phyloP scores from a whole-genome alignment of 352 stramenopile genomes.

The Pythium monospermum region DNA sequence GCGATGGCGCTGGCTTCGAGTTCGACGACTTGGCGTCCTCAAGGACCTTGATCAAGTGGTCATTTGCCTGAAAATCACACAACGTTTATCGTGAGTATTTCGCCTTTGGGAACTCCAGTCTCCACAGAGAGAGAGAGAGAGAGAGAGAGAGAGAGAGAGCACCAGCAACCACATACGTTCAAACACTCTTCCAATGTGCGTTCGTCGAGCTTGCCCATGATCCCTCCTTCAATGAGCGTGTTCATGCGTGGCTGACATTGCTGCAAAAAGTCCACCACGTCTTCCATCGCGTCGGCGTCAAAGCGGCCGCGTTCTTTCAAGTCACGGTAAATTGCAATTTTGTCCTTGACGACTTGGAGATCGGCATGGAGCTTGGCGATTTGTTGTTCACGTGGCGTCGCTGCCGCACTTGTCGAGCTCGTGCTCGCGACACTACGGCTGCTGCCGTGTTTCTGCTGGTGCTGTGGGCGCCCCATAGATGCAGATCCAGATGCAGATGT shows the following conservation, averaged over 20 bases:
- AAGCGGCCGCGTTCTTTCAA: slow-evolving; percentile 25
- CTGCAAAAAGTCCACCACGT: slow-evolving; percentile 74
- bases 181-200: slow-evolving; percentile 73
- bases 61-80: slow-evolving; percentile 50
- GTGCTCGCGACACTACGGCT: slow-evolving; percentile 16
- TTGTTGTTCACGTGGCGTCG: slow-evolving; percentile 44
- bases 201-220: slow-evolving; percentile 84
- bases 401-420: not conserved
- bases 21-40: slow-evolving; percentile 36
- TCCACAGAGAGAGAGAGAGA: too few species aligned
- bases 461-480: slow-evolving; percentile 6
- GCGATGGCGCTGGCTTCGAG: not conserved
- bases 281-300: slow-evolving; percentile 45
- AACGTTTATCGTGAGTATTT: not conserved
- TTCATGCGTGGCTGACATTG: slow-evolving; percentile 87
- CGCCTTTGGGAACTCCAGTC: too few species aligned
- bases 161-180: slow-evolving; percentile 36
- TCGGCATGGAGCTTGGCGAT: slow-evolving; percentile 67
- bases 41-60: slow-evolving; percentile 73
- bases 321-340: slow-evolving; percentile 49
- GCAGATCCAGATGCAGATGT: too few species aligned
- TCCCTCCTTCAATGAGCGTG: slow-evolving; percentile 79
- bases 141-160: too few species aligned
- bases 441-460: slow-evolving; percentile 7
- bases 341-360: slow-evolving; percentile 64